Base-by-base conservation (phyloP, 805 yeast genomes). In the Sugiyamaella chiloensis region DNA sequence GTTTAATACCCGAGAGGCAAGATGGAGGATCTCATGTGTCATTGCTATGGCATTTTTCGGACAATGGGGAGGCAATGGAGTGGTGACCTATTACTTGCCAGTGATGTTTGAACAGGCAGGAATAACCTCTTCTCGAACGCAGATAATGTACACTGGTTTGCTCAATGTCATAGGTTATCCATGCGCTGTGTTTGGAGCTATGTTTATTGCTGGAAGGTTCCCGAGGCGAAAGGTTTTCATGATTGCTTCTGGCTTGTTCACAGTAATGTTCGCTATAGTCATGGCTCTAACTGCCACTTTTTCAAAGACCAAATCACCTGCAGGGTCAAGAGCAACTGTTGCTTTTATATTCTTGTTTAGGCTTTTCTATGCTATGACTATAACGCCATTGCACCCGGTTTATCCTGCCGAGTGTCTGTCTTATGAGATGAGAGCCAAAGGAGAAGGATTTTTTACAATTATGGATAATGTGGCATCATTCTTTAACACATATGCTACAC, bases 371-470 rank as follows among this genome's bases (percentile, higher is more conserved):
- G 35, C 55, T 11, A 34, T 64, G 48, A 64, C 64, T 1, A 59
- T 65, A 46, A 67, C 70, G 16, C 67, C 72, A 4, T 54, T 69
- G 55, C 69, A 64, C 43, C 66, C 68, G n/a, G 58, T 66, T 24
- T 68, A 68, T 45, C 67, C 69, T 4, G 58, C 46, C 8, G 59
- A 55, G 35, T 59, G 62, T 5, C 46, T 61, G 14, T 58, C 65
- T 21, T 63, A 57, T 41, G 57, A 60, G 19, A 54, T 58, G 56
- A 54, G 69, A 50, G 61, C 67, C 12, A 59, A 63, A 48, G 61
- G 62, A 24, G 48, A 46, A 52, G 58, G 64, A 42, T 59, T 63
- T 12, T 52, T 54, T 31, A 47, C 55, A 32, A 46, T 66, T 5
- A 56, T 58, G 17, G 48, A 58, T 8, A 61, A 62, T 44, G 60